Conservation (phyloP, 2,329 filamentous ascomycete genomes). For the Sporothrix phasma region DNA sequence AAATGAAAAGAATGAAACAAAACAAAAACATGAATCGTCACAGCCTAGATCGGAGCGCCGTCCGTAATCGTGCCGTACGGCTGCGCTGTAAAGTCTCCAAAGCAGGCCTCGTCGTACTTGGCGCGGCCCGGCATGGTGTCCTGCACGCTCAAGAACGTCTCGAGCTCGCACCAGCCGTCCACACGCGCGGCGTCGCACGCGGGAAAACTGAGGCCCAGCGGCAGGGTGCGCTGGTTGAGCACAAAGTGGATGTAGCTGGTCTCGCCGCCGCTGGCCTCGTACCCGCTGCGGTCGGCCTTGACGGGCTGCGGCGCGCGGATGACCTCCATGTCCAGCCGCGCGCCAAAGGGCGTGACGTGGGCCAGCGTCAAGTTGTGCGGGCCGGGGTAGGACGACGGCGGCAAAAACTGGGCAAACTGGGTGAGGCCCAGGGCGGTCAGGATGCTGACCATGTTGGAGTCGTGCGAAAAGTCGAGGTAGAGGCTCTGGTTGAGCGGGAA, state of each 20-base stretch:
- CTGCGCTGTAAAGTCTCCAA: slow-evolving; percentile 42
- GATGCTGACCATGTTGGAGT: slow-evolving; percentile 62
- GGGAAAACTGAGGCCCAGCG: slow-evolving; percentile 54
- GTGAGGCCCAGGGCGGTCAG: slow-evolving; percentile 62
- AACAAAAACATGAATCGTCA: background rate
- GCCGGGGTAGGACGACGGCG: slow-evolving; percentile 43
- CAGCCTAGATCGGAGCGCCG: slow-evolving; percentile 32
- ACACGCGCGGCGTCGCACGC: slow-evolving; percentile 52
- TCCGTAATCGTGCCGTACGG: slow-evolving; percentile 41
- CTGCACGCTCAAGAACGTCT: slow-evolving; percentile 55
- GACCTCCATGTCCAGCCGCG: slow-evolving; percentile 63
- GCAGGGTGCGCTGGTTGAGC: slow-evolving; percentile 63
- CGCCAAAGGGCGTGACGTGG: slow-evolving; percentile 61
- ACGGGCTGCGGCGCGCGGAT: slow-evolving; percentile 59
- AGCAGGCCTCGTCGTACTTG: slow-evolving; percentile 56
- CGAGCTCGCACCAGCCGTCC: slow-evolving; percentile 70
- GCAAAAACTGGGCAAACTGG: slow-evolving; percentile 55
- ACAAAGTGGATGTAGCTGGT: slow-evolving; percentile 66
- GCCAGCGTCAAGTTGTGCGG: slow-evolving; percentile 55
- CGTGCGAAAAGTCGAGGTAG: slow-evolving; percentile 71
- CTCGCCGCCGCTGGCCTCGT: slow-evolving; percentile 36
- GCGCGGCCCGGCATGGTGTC: slow-evolving; percentile 47
- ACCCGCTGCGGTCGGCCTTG: slow-evolving; percentile 42
- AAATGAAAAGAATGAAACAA: background rate
- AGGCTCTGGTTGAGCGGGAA: slow-evolving; percentile 66